Evolutionary conservation across 352 stramenopile genomes (phyloP).

Genomic region (Phytopythium helicoides): DNA sequence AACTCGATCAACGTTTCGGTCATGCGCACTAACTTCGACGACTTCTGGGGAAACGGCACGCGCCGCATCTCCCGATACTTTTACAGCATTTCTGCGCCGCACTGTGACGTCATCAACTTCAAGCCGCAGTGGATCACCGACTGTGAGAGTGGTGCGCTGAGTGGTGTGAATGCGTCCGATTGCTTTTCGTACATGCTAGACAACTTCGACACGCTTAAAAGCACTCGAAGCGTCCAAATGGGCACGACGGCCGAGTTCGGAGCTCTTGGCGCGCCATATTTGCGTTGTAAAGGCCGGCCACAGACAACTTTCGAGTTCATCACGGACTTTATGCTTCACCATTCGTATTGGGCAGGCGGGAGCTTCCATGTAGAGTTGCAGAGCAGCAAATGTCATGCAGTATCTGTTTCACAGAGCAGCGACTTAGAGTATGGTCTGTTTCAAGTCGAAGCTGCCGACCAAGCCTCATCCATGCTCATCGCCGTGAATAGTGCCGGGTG

Average conservation of each 20-base stretch:
- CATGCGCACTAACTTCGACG: constrained; percentile 26
- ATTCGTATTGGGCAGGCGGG: constrained; percentile 35
- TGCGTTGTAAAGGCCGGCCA: constrained; percentile 23
- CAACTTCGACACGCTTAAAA: constrained; percentile 22
- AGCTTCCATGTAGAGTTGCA: constrained; percentile 33
- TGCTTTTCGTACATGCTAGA: constrained; percentile 33
- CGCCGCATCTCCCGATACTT: constrained; percentile 23
- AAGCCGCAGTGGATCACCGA: constrained; percentile 16
- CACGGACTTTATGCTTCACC: constrained; percentile 31
- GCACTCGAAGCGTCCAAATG: constrained; percentile 20
- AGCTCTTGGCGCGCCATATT: constrained; percentile 17
- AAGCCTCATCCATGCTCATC: constrained; percentile 9
- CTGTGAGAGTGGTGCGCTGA: constrained; percentile 15
- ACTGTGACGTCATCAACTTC: constrained; percentile 35
- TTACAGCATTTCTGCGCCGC: constrained; percentile 35
- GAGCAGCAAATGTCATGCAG: constrained; percentile 23
- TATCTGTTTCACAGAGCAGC: constrained; percentile 4
- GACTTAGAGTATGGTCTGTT: constrained; percentile 22
- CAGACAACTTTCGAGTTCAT: constrained; percentile 24
- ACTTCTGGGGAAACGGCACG: constrained; percentile 23
- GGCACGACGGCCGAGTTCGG: constrained; percentile 21
- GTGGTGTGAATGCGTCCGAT: background rate
- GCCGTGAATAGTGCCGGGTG: constrained; percentile 19
- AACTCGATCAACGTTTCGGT: constrained; percentile 26
- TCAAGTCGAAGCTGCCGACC: constrained; percentile 11